Percentiles rank a stretch among this genome's conserved stretches.
Conservation (phyloP, 2,329 filamentous ascomycete genomes). For the Fusarium annulatum region DNA sequence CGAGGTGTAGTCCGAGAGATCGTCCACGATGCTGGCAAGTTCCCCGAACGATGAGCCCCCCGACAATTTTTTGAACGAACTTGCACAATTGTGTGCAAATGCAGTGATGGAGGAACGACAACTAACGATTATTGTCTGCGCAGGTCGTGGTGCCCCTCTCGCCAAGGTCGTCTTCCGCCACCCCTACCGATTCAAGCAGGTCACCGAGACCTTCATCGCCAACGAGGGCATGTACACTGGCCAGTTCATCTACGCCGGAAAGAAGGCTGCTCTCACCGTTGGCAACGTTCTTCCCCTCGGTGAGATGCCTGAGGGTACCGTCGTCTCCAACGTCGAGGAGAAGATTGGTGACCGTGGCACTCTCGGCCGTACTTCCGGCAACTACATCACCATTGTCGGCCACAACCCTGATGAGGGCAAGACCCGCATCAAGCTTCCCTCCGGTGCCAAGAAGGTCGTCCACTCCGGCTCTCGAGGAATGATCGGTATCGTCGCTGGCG, state of each 20-base stretch:
- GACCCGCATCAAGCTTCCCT: conserved; percentile 99
- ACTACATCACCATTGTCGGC: conserved; percentile 98
- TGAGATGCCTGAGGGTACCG: conserved; percentile 98
- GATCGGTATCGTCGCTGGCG: conserved; percentile 99
- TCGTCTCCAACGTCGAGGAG: conserved; percentile 99
- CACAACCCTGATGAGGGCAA: conserved; percentile 99
- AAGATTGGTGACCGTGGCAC: conserved; percentile 97
- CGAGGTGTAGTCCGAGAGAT: conserved; percentile 98
- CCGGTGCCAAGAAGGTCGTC: conserved; percentile 98
- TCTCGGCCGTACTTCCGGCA: conserved; percentile 96
- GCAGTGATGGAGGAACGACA: conserved; percentile 27
- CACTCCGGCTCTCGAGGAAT: conserved; percentile 93
- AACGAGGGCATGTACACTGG: conserved; percentile 99
- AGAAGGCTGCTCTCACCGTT: conserved; percentile 96
- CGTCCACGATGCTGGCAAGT: conserved; percentile 91
- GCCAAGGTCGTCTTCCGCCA: conserved; percentile 97
- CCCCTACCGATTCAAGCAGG: conserved; percentile 97
- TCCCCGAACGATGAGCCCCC: conserved; percentile 33
- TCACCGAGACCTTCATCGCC: conserved; percentile 99
- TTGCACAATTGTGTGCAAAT: conserved; percentile 11
- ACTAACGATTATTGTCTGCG: conserved; percentile 43
- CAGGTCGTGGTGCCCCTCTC: conserved; percentile 90
- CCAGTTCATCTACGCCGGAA: conserved; percentile 99
- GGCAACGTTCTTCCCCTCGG: conserved; percentile 96
- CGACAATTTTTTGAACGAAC: conserved; percentile 28